Evolutionary conservation across 805 yeast species (phyloP).

Genomic region (Kluyveromyces dobzhanskii): DNA sequence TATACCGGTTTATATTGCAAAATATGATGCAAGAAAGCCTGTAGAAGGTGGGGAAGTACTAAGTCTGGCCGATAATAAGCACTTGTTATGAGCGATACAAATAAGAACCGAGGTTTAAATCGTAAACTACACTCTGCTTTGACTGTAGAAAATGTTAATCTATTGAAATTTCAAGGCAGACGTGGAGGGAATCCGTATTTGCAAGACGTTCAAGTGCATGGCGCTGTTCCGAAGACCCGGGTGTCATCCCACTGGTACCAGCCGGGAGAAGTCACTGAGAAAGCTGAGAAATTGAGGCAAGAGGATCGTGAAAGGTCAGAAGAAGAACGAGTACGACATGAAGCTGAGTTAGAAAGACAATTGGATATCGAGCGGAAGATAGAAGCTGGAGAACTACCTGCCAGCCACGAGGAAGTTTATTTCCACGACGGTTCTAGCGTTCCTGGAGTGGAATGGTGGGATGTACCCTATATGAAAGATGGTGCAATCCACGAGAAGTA

Average conservation of each 20-base stretch:
- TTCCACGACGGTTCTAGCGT: constrained; percentile 34
- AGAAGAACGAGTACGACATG: constrained; percentile 3
- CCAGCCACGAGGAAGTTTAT: constrained; percentile 53
- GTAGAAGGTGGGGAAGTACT: no score
- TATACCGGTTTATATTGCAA: no score
- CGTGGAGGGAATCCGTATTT: constrained; percentile 24
- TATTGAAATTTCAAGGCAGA: constrained; percentile 15
- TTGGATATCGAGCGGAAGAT: constrained; percentile 31
- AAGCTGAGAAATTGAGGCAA: constrained; percentile 4
- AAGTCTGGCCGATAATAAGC: no score
- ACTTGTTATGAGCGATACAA: no score
- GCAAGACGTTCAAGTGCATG: constrained; percentile 6
- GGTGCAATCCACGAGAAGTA: constrained; percentile 34
- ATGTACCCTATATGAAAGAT: constrained; percentile 43
- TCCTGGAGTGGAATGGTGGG: constrained; percentile 89
- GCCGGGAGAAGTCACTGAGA: constrained; percentile 2
- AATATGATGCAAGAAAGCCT: no score
- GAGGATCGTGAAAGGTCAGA: constrained; percentile 10
- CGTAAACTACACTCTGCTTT: constrained; percentile 26
- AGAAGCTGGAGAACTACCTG: constrained; percentile 41
- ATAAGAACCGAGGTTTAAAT: constrained; percentile 17
- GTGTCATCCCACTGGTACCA: constrained; percentile 3
- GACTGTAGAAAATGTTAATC: constrained; percentile 22
- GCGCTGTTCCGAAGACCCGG: background rate
- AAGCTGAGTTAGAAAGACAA: constrained; percentile 5